These are phyloP conservation scores for Aspergillus persii DNA, from an alignment of 2,329 filamentous ascomycete genomes.

Conservation along the genomic window DNA sequence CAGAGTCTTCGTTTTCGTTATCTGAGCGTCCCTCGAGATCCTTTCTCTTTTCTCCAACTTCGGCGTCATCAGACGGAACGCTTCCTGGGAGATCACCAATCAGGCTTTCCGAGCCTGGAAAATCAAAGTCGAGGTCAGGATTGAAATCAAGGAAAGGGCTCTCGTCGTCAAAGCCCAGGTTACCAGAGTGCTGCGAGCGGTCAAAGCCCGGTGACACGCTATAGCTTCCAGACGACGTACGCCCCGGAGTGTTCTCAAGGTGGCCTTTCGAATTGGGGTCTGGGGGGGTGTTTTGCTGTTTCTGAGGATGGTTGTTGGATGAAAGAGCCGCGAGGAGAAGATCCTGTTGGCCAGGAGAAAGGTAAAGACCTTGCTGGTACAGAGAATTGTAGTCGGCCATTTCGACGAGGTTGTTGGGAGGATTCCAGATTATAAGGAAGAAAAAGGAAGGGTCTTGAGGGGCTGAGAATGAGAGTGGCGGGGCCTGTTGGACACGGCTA, in stretches of 20 bases:
- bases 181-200: slow-evolving; percentile 37
- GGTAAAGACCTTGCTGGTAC: slow-evolving; percentile 59
- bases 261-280: slow-evolving; percentile 23
- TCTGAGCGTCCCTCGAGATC: slow-evolving; percentile 54
- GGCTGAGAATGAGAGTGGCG: background rate
- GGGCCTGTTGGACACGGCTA: background rate
- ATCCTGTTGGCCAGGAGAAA: slow-evolving; percentile 74
- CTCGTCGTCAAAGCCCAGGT: slow-evolving; percentile 60
- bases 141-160: slow-evolving; percentile 84
- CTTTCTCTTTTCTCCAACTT: slow-evolving; percentile 62
- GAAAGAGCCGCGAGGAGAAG: slow-evolving; percentile 73
- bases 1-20: slow-evolving; percentile 63
- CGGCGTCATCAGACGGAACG: slow-evolving; percentile 39
- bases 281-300: slow-evolving; percentile 22
- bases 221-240: slow-evolving; percentile 44
- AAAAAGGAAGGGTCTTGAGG: background rate
- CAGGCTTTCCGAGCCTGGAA: slow-evolving; percentile 62
- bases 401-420: slow-evolving; percentile 2
- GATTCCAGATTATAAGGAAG: background rate
- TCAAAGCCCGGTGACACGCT: slow-evolving; percentile 35
- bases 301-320: slow-evolving; percentile 57
- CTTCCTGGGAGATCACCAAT: slow-evolving; percentile 69
- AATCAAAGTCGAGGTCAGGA: slow-evolving; percentile 74
- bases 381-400: slow-evolving; percentile 42
- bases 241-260: slow-evolving; percentile 35